Percentiles rank a stretch among this genome's conserved stretches.
Conservation (phyloP, 768 basidiomycete genomes). For the Russula ochroleuca region DNA sequence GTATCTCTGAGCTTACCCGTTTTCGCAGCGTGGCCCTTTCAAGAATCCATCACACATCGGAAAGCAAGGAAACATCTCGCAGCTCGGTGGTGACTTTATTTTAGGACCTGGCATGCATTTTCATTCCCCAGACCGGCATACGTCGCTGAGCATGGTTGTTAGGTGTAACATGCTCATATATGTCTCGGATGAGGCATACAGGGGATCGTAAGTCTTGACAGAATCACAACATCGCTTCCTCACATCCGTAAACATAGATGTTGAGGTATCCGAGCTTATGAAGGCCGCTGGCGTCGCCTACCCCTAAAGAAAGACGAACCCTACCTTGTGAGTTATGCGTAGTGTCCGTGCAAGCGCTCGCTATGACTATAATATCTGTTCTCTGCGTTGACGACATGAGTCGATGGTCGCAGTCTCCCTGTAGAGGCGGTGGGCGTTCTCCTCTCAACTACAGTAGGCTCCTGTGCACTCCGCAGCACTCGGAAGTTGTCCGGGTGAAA, state of each 20-base stretch:
- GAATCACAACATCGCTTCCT: background rate
- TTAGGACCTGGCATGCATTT: conserved; percentile 21
- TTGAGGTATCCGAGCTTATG: conserved; percentile 26
- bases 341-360: background rate
- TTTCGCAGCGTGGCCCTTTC: conserved; percentile 19
- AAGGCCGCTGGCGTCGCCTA: conserved; percentile 18
- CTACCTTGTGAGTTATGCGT: background rate
- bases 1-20: background rate
- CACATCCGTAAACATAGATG: conserved; percentile 5
- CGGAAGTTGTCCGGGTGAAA: background rate
- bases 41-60: conserved; percentile 21
- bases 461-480: background rate
- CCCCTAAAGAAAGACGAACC: conserved; percentile 17
- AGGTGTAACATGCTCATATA: conserved; percentile 21
- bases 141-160: background rate
- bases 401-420: background rate
- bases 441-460: background rate
- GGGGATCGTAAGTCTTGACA: conserved; percentile 22
- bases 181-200: conserved; percentile 24
- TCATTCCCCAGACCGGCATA: background rate
- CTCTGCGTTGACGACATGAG: background rate
- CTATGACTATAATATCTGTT: background rate
- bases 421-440: background rate
- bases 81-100: conserved; percentile 26
- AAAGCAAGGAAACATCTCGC: conserved; percentile 25